A percentile compares a stretch with the other conserved stretches of the same genome.
phyloP scores from a whole-genome alignment of 768 basidiomycete genomes.

The Rubroboletus satanas region DNA sequence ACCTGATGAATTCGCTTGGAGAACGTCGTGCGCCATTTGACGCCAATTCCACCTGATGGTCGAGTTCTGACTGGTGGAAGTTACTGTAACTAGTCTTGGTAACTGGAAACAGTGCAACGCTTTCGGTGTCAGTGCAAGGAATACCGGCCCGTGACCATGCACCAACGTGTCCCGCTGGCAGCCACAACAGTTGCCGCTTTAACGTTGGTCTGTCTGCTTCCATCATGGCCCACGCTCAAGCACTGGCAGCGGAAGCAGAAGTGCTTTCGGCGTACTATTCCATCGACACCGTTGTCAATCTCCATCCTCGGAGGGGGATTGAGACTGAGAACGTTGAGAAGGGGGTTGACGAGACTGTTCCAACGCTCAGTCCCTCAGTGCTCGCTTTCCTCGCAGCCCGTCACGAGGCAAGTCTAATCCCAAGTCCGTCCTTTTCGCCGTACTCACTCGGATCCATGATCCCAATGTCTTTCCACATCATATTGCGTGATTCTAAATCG shows the following conservation, averaged over 20 bases:
- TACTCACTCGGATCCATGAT: not conserved
- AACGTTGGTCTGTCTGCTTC: not conserved
- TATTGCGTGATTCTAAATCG: not conserved
- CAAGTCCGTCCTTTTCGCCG: not conserved
- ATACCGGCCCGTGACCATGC: not conserved
- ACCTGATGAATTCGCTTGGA: not conserved
- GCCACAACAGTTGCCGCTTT: not conserved
- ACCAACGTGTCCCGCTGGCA: not conserved
- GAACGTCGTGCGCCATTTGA: not conserved
- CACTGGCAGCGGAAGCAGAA: not conserved
- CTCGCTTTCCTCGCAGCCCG: conserved; percentile 32
- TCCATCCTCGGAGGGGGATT: not conserved
- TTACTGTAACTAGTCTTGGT: not conserved
- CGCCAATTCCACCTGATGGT: not conserved
- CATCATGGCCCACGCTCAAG: not conserved
- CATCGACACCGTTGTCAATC: not conserved
- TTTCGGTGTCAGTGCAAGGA: not conserved
- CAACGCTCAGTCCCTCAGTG: conserved; percentile 38
- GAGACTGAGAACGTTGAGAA: not conserved
- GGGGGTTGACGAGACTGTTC: not conserved
- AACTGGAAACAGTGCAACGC: no score
- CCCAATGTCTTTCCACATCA: not conserved
- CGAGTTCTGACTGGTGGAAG: not conserved
- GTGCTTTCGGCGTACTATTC: not conserved
- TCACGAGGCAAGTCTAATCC: conserved; percentile 27